Evolutionary conservation across 1,139 yeast species (phyloP), one percentile per base, ranked within the genome.

Genomic region (Saccharomyces pastorianus): DNA sequence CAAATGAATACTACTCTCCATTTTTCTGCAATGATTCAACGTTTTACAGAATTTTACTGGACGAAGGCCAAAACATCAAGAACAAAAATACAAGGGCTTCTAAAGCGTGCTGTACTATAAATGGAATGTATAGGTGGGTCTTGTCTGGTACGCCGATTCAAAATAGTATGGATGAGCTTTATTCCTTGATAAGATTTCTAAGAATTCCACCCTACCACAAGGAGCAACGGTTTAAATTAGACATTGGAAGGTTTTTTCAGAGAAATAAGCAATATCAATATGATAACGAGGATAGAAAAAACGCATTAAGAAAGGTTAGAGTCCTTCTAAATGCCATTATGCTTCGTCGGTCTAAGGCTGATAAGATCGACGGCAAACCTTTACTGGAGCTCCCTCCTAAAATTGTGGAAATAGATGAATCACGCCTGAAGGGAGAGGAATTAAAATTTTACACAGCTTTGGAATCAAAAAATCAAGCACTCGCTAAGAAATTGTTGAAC

Each of bases 91-190:
- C 98, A 0, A 76, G 81, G 60, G 76, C 85, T 2, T 83, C 96
- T 1, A 80, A 78, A 56, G 84, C 96, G 0, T 84, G 85, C 53
- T 77, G 84, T 5, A 74, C 78, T 13, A 59, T 91, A 17, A 70
- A 76, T 32, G 73, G 83, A 0, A 70, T 67, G 0, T 82, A 80
- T 61, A 75, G 93, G 55, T 84, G 96, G 82, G 87, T 96, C 64
- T 73, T 93, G 47, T 83, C 95, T 4, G 99, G 99, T 62, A 93
- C 99, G 0, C 99, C 99, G 0, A 85, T 95, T 75, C 98, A 95
- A 71, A 93, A 93, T 64, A 80, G 76, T 53, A 79, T 91, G 56
- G 86, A 81, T 47, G 99, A 93, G 63, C 72, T 95, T 46, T 88
- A 76, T 66, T 90, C 97, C 1, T 71, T 90, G 48, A 67, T 93